Evolutionary conservation across 169 alveolate genomes (phyloP).

Genomic region (Babesia sp.): DNA sequence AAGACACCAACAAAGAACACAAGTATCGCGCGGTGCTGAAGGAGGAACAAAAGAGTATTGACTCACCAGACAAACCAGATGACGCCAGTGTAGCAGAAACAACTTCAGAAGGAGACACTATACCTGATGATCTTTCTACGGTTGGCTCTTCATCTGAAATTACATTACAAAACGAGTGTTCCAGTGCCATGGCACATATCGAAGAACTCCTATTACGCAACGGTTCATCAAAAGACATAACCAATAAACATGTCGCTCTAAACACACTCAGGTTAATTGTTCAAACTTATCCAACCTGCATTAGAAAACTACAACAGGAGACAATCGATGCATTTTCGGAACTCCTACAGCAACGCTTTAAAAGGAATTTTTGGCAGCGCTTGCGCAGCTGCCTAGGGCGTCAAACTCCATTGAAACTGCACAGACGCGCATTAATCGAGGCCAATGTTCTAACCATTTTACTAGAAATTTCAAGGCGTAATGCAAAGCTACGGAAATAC

Average conservation of each 20-base stretch:
- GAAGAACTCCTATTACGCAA: slow-evolving; percentile 14
- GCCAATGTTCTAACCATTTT: slow-evolving; percentile 17
- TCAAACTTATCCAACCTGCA: neutral
- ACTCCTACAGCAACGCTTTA: slow-evolving; percentile 44
- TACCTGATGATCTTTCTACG: too few relatives aligned
- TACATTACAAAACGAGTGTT: neutral
- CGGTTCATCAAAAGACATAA: slow-evolving; percentile 15
- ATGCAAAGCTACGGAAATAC: neutral
- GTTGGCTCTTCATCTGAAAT: too few relatives aligned
- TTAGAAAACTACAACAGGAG: neutral
- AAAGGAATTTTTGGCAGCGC: slow-evolving; percentile 36
- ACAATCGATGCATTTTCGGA: slow-evolving; percentile 23
- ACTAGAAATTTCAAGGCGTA: slow-evolving; percentile 1
- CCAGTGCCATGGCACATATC: slow-evolving; percentile 12
- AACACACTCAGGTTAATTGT: slow-evolving; percentile 9
- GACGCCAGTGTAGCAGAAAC: too few relatives aligned
- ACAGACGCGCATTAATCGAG: slow-evolving; percentile 3
- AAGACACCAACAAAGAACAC: too few relatives aligned
- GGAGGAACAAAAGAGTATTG: too few relatives aligned
- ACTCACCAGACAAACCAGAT: too few relatives aligned
- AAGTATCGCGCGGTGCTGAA: too few relatives aligned
- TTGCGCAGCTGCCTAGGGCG: slow-evolving; percentile 52
- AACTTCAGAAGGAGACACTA: too few relatives aligned
- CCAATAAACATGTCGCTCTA: slow-evolving; percentile 33
- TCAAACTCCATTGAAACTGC: neutral